phyloP scores from a whole-genome alignment of 768 basidiomycete species.

The Lactifluus echinatus region DNA sequence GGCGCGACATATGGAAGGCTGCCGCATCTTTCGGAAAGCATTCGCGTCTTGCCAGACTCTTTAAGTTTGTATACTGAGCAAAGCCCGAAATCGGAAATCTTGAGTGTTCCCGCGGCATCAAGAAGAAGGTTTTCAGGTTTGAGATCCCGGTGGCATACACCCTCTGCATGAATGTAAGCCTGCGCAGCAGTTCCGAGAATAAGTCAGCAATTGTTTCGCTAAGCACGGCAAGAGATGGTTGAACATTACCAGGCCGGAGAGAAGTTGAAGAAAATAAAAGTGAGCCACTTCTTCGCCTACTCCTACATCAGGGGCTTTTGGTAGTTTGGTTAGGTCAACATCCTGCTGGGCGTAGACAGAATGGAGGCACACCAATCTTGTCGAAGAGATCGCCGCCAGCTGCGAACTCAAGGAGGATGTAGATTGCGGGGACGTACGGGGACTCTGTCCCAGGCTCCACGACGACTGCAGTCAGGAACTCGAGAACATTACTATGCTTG shows the following conservation, averaged over 20 bases:
- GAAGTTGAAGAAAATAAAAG: conserved; percentile 79
- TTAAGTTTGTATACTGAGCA: conserved; percentile 86
- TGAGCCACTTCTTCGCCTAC: conserved; percentile 83
- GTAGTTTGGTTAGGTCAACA: background rate
- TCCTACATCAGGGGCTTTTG: conserved; percentile 83
- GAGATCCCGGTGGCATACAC: conserved; percentile 92
- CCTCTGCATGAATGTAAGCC: conserved; percentile 80
- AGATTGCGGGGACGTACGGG: conserved; percentile 68
- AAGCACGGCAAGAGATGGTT: background rate
- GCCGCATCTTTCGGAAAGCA: conserved; percentile 76
- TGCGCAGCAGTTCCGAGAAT: conserved; percentile 24
- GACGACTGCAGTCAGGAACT: conserved; percentile 70
- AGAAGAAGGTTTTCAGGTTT: conserved; percentile 96
- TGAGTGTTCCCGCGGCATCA: conserved; percentile 73
- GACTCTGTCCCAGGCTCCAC: conserved; percentile 52
- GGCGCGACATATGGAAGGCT: conserved; percentile 93
- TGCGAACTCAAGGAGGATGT: conserved; percentile 89
- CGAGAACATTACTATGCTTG: conserved; percentile 72
- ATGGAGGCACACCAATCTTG: conserved; percentile 73
- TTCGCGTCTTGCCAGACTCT: conserved; percentile 64
- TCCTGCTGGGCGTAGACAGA: background rate
- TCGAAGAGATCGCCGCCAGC: conserved; percentile 95
- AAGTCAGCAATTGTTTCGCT: background rate
- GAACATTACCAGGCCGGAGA: conserved; percentile 66
- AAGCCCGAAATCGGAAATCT: conserved; percentile 93